Conservation (phyloP, 768 basidiomycete species). For the Gelatoporia subvermispora region DNA sequence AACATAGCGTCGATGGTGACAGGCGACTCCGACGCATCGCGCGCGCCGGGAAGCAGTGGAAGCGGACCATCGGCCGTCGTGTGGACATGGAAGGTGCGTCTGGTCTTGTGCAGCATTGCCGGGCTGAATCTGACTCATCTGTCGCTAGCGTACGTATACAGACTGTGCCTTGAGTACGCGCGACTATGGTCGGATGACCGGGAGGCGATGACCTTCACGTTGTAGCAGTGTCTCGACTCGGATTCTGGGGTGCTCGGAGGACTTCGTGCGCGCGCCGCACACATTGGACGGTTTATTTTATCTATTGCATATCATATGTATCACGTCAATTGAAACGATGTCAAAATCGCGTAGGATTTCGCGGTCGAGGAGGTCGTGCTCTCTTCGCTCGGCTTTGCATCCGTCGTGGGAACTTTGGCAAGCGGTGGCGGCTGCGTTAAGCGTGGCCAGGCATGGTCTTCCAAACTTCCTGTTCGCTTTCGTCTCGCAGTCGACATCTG, state of each 20-base stretch:
- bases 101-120: background rate
- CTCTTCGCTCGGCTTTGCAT: too few relatives aligned
- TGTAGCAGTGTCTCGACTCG: conserved; percentile 10
- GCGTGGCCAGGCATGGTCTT: too few relatives aligned
- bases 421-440: too few relatives aligned
- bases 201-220: conserved; percentile 51
- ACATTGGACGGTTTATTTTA: background rate
- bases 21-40: conserved; percentile 76
- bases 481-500: too few relatives aligned
- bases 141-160: conserved; percentile 74
- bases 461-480: too few relatives aligned
- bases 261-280: background rate
- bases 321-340: background rate
- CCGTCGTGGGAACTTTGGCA: too few relatives aligned
- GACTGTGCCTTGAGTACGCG: conserved; percentile 86
- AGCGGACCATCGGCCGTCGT: conserved; percentile 71
- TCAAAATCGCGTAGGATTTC: too few relatives aligned
- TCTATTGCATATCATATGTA: background rate
- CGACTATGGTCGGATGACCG: conserved; percentile 82
- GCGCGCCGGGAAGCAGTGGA: conserved; percentile 91
- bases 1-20: conserved; percentile 56
- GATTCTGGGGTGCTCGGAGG: background rate
- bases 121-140: conserved; percentile 11
- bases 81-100: conserved; percentile 89
- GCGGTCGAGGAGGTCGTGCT: too few relatives aligned